These are phyloP conservation scores for Iris macrosiphon DNA, from an alignment of 106 monocot genomes.

Conservation along the genomic window DNA sequence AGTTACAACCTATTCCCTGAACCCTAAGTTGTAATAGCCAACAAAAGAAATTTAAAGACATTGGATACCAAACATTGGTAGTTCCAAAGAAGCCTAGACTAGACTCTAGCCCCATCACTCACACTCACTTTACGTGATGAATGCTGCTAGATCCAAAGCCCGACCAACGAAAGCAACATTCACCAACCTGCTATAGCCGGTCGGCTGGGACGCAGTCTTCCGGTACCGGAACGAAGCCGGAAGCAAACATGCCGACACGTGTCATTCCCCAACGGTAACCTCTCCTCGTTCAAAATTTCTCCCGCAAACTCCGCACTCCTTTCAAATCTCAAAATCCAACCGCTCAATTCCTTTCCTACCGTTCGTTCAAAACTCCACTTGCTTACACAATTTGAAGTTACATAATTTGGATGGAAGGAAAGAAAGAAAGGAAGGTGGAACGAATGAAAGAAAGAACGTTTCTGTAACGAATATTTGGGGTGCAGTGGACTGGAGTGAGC, in stretches of 20 bases:
- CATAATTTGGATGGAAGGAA: neutral
- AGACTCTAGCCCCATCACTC: neutral
- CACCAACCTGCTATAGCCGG: neutral
- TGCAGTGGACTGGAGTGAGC: no score
- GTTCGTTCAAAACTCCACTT: neutral
- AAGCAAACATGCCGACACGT: constrained; percentile 9
- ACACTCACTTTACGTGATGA: neutral
- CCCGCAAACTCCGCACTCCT: constrained; percentile 19
- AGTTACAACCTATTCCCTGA: no score
- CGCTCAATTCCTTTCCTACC: neutral
- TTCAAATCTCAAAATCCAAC: constrained; percentile 1
- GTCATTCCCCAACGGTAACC: constrained; percentile 20
- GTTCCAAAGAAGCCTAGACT: neutral
- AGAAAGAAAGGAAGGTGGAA: neutral
- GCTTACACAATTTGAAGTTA: neutral
- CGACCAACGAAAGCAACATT: neutral
- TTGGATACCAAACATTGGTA: neutral
- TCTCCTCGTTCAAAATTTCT: constrained; percentile 9
- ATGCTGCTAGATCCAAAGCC: neutral
- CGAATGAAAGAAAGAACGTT: neutral
- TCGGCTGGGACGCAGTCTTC: neutral
- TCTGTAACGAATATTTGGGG: neutral
- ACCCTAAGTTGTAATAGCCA: no score
- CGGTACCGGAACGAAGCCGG: constrained; percentile 3
- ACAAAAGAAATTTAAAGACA: no score